These are phyloP conservation scores for Trichomonas gallinae DNA, from an alignment of 208 protist genomes.

Conservation along the genomic window DNA sequence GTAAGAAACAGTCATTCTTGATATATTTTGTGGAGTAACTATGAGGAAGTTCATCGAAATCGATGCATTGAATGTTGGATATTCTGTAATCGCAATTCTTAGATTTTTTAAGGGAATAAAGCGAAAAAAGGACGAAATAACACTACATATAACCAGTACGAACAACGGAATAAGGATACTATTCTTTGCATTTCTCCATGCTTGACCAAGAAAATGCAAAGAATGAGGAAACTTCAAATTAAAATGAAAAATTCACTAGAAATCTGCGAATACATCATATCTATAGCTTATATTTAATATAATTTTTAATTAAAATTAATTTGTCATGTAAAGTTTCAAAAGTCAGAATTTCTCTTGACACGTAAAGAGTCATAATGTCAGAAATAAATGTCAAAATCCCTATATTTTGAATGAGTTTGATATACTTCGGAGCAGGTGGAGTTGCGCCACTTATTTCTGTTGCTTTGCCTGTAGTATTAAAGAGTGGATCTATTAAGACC, in stretches of 20 bases:
- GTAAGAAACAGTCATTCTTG: neutral
- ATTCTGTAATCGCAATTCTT: neutral
- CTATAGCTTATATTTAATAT: too few species aligned
- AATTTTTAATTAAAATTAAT: too few species aligned
- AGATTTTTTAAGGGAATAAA: neutral
- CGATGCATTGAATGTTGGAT: neutral
- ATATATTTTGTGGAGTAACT: neutral
- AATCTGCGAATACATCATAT: too few species aligned
- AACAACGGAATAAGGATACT: neutral
- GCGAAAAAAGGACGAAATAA: neutral
- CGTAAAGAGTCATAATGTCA: too few species aligned
- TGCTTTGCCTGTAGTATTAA: neutral
- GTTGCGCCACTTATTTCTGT: neutral
- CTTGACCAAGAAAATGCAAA: neutral
- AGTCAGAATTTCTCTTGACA: too few species aligned
- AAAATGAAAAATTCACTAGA: too few species aligned
- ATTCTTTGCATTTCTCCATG: neutral
- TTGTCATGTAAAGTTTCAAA: too few species aligned
- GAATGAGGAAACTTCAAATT: neutral
- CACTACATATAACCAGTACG: neutral
- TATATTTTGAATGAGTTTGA: neutral
- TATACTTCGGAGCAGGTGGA: neutral
- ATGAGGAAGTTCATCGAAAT: neutral
- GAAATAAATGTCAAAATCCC: too few species aligned
- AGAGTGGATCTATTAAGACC: neutral